Evolutionary conservation across 352 stramenopile genomes (phyloP), one percentile per base, ranked within the genome.

Genomic region (Lagenidium giganteum): DNA sequence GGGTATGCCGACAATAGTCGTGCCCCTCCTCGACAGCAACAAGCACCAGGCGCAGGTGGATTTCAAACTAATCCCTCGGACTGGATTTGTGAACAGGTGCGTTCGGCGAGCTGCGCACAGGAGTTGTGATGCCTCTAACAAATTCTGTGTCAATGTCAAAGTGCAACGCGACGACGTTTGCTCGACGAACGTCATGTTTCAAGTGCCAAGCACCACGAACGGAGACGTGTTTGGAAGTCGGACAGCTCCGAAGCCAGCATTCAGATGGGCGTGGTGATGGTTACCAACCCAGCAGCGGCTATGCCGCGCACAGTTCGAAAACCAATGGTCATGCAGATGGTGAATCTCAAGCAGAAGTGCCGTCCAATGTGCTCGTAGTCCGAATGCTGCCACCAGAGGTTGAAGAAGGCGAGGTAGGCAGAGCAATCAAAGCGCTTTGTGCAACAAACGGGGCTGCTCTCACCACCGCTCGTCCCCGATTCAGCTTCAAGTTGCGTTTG

Each of bases 131-230:
- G 48, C 11, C 21, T 47, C 13, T 43, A 37, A 8, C 25, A 36
- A 27, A 2, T 3, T 17, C n/a, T 25, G 21, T 8, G n/a, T 28
- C n/a, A n/a, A n/a, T 38, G 16, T 16, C 11, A 3, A 31, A 93
- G 81, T 93, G 81, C 45, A 57, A 83, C 29, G 59, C 64, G n/a
- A 73, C 64, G 11, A 93, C 91, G 44, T 93, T 91, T 50, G 68
- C 67, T 12, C 56, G 74, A 14, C 61, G 81, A 20, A 57, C 56
- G 4, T 56, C 40, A 26, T 93, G 81, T 37, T 90, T 90, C 54
- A 85, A 87, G 52, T 93, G 81, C 50, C 67, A 73, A 8, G 54
- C 43, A 13, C 52, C 64, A 0, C 83, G 67, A 21, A 43, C 57
- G 2, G 50, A 60, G 22, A 28, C 66, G 8, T 48, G 55, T 6